A percentile compares a stretch with the other conserved stretches of the same genome.
Conservation (phyloP, 1,139 yeast species). For the Pichia cactophila region DNA sequence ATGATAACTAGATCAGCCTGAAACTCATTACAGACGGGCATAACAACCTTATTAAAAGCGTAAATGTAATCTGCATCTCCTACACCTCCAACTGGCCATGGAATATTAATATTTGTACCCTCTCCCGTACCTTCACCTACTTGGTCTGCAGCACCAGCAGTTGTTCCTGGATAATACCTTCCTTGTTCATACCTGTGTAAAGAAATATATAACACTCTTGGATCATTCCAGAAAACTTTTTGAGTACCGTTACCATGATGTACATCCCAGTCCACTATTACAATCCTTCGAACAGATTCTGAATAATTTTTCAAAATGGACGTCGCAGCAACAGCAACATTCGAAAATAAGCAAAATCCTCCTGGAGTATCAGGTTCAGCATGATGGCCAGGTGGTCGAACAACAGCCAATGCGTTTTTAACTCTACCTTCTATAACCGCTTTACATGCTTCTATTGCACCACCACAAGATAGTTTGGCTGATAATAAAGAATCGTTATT, state of each 20-base stretch:
- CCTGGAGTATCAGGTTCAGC: conserved; percentile 98
- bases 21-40: conserved; percentile 85
- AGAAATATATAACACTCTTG: conserved; percentile 83
- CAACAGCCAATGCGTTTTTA: conserved; percentile 88
- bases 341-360: conserved; percentile 92
- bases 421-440: conserved; percentile 93
- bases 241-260: conserved; percentile 99
- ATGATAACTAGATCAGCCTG: conserved; percentile 90
- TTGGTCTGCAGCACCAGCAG: conserved; percentile 66
- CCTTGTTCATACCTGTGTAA: conserved; percentile 91
- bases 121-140: conserved; percentile 82
- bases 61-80: conserved; percentile 94
- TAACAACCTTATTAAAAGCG: conserved; percentile 80
- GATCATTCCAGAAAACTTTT: conserved; percentile 81
- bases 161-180: conserved; percentile 88
- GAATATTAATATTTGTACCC: conserved; percentile 83
- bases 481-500: conserved; percentile 84
- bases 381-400: conserved; percentile 98
- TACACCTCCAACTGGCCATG: conserved; percentile 92
- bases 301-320: conserved; percentile 77
- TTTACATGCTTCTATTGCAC: conserved; percentile 91
- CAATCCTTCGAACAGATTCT: conserved; percentile 75
- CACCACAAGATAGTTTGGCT: conserved; percentile 93
- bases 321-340: conserved; percentile 96
- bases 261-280: conserved; percentile 93